Percentiles rank a stretch among this genome's conserved stretches.
These are phyloP conservation scores for Yamadazyma siamensis DNA, from an alignment of 1,139 yeast genomes.

Conservation along the genomic window DNA sequence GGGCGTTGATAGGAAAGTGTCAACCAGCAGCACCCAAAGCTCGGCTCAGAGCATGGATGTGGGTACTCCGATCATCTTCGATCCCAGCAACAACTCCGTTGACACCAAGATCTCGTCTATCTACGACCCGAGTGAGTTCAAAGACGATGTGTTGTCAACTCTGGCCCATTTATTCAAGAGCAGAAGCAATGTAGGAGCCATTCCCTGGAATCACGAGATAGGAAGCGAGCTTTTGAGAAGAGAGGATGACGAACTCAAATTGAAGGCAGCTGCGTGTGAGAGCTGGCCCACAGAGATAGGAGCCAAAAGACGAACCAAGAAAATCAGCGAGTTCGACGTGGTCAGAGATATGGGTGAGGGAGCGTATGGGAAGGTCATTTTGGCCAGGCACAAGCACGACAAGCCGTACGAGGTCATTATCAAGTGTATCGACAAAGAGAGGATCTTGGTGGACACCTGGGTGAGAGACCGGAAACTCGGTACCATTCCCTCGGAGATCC, in stretches of 20 bases:
- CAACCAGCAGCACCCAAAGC: not conserved
- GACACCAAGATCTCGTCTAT: constrained; percentile 1
- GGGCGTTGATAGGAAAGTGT: not conserved
- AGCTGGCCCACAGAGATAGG: constrained; percentile 63
- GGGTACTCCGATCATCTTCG: constrained; percentile 1
- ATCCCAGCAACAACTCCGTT: not conserved
- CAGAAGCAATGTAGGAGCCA: not conserved
- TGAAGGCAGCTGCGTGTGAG: constrained; percentile 29
- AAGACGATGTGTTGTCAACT: not conserved
- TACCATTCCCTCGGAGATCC: constrained; percentile 92
- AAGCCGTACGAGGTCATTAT: constrained; percentile 67
- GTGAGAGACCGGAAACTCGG: constrained; percentile 88
- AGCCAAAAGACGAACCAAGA: constrained; percentile 57
- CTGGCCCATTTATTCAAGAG: not conserved
- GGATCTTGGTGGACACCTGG: constrained; percentile 96
- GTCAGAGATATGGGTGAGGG: constrained; percentile 90
- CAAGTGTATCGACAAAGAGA: constrained; percentile 86
- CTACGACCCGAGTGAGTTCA: no score
- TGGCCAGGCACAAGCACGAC: constrained; percentile 68
- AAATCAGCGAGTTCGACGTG: constrained; percentile 65
- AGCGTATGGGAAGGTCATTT: constrained; percentile 89
- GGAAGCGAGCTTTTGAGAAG: constrained; percentile 40
- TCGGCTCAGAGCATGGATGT: constrained; percentile 1
- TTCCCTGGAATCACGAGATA: constrained; percentile 1
- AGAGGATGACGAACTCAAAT: constrained; percentile 43